Percentiles rank a stretch among this genome's conserved stretches.
Conservation (phyloP, 495 filamentous ascomycete species). For the Glutinoglossum americanum region DNA sequence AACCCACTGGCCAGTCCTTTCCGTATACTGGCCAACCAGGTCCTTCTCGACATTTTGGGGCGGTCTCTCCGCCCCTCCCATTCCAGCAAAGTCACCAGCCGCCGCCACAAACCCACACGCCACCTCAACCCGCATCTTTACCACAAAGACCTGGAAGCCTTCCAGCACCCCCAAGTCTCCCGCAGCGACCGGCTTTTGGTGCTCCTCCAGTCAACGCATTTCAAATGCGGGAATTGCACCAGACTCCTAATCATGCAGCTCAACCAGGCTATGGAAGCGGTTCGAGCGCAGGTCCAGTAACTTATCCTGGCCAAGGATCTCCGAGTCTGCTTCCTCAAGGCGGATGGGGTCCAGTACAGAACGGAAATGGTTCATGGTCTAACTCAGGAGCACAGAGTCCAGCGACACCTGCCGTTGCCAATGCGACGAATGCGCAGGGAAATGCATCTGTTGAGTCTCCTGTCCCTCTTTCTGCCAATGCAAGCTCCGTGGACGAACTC, state of each 20-base stretch:
- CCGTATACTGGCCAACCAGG: background rate
- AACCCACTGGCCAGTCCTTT: background rate
- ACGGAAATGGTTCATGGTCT: background rate
- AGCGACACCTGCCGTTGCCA: constrained; percentile 14
- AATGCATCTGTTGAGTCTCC: constrained; percentile 8
- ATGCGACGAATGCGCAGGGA: constrained; percentile 20
- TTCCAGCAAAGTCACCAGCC: constrained; percentile 19
- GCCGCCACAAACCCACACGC: constrained; percentile 20
- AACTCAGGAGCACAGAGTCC: background rate
- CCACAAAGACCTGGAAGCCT: constrained; percentile 28
- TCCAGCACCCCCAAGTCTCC: constrained; percentile 32
- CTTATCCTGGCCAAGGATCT: background rate
- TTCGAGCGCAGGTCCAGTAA: background rate
- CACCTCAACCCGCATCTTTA: constrained; percentile 19
- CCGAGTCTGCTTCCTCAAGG: background rate
- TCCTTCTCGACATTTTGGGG: background rate
- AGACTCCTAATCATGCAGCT: constrained; percentile 18
- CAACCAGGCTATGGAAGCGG: background rate
- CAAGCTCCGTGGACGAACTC: constrained; percentile 40
- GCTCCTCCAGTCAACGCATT: constrained; percentile 32
- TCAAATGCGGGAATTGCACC: constrained; percentile 43
- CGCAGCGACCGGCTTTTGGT: constrained; percentile 39
- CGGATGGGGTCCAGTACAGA: background rate
- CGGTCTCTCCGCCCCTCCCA: constrained; percentile 9
- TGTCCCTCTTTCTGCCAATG: constrained; percentile 11